Percentiles rank a stretch among this genome's conserved stretches.
These are phyloP conservation scores for Lentinus polychrous DNA, from an alignment of 1,284 basidiomycete genomes.

Conservation along the genomic window DNA sequence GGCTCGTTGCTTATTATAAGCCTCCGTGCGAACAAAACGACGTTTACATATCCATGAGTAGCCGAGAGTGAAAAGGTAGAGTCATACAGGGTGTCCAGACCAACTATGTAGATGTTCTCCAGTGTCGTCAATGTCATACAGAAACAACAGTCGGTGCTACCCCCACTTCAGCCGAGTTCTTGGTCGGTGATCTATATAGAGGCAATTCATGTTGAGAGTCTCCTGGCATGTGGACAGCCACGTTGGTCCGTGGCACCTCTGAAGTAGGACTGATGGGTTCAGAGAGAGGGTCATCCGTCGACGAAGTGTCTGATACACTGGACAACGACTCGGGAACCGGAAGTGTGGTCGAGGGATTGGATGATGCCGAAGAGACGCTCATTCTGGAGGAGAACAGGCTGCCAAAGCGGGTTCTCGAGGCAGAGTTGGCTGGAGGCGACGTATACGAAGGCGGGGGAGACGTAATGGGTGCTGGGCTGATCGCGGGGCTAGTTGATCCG, in stretches of 20 bases:
- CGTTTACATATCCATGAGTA: no score
- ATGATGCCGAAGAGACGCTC: slow-evolving; percentile 40
- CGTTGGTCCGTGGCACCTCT: slow-evolving; percentile 16
- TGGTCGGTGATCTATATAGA: slow-evolving; percentile 1
- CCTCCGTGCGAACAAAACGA: no score
- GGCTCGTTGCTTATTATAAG: no score
- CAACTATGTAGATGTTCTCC: no score
- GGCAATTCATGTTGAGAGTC: slow-evolving; percentile 7
- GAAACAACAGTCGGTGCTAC: not conserved
- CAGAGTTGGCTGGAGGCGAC: slow-evolving; percentile 22
- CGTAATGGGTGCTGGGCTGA: slow-evolving; percentile 18
- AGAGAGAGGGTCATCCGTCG: slow-evolving; percentile 25
- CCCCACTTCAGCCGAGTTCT: not conserved
- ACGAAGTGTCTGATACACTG: slow-evolving; percentile 31
- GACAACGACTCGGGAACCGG: slow-evolving; percentile 25
- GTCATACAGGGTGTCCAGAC: no score
- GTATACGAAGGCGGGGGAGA: slow-evolving; percentile 15
- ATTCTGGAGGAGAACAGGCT: slow-evolving; percentile 58
- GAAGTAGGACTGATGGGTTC: slow-evolving; percentile 30
- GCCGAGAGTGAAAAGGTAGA: no score
- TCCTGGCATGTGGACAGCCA: slow-evolving; percentile 14
- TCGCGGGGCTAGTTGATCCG: slow-evolving; percentile 11
- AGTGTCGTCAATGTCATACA: not conserved
- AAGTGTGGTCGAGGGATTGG: slow-evolving; percentile 14
- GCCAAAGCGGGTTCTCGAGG: slow-evolving; percentile 37